Percentiles rank a stretch among this genome's conserved stretches.
These are phyloP conservation scores for Przewalskia tangutica DNA, from an alignment of 257 asterid species.

Conservation along the genomic window DNA sequence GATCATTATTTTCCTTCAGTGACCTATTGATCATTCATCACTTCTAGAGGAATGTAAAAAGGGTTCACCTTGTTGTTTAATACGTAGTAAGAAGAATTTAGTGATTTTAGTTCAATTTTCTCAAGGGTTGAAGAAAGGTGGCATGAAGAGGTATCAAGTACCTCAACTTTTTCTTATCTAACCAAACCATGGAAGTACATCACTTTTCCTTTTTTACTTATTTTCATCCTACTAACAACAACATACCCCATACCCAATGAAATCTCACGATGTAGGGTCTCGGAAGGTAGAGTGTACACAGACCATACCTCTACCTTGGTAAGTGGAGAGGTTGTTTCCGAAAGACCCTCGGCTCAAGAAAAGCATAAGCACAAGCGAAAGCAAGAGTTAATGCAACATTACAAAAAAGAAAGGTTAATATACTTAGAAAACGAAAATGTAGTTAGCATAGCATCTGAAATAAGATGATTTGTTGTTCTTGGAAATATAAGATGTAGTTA, in stretches of 20 bases:
- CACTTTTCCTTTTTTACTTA: neutral
- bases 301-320: too few species aligned
- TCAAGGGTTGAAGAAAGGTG: neutral
- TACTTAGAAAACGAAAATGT: neutral
- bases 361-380: too few species aligned
- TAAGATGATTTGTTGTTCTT: neutral
- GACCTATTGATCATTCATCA: neutral
- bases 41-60: neutral
- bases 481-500: neutral
- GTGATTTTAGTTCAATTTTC: neutral
- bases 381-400: neutral
- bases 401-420: neutral
- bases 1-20: neutral
- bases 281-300: too few species aligned
- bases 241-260: too few species aligned
- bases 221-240: neutral
- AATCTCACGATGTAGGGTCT: too few species aligned
- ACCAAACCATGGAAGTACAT: neutral
- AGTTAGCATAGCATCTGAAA: neutral
- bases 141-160: neutral
- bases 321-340: too few species aligned
- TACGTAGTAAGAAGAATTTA: neutral
- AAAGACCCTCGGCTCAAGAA: too few species aligned
- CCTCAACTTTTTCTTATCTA: neutral
- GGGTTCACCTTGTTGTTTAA: neutral